Percentiles rank a stretch among this genome's conserved stretches.
These are phyloP conservation scores for Rhizopogon sp. DNA, from an alignment of 768 basidiomycete genomes.

Conservation along the genomic window DNA sequence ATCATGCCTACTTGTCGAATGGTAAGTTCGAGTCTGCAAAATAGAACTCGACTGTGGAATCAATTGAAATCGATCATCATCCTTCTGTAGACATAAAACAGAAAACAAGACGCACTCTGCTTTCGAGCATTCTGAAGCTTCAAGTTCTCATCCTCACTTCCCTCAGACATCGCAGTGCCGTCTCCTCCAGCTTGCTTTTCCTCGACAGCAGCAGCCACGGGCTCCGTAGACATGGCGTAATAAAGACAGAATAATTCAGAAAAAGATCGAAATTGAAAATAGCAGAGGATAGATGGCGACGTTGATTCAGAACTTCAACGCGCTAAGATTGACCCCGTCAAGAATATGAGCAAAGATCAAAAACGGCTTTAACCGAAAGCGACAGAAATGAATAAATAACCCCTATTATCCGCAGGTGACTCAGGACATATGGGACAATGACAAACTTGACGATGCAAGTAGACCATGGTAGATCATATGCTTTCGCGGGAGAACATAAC, in stretches of 20 bases:
- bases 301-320: no score
- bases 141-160: conserved; percentile 29
- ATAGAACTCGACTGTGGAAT: conserved; percentile 81
- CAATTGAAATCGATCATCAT: not conserved
- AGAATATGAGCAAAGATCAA: no score
- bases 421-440: no score
- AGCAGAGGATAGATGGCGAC: not conserved
- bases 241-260: conserved; percentile 3
- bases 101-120: conserved; percentile 41
- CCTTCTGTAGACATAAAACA: not conserved
- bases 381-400: no score
- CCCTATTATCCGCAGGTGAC: no score
- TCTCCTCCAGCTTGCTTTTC: conserved; percentile 7
- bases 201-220: conserved; percentile 5
- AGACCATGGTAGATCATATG: no score
- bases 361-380: no score
- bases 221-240: conserved; percentile 16
- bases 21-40: conserved; percentile 96
- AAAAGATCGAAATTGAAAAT: not conserved
- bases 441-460: no score
- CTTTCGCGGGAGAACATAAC: no score
- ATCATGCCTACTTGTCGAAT: conserved; percentile 62
- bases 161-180: conserved; percentile 20
- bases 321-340: no score
- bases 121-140: conserved; percentile 44